A percentile compares a stretch with the other conserved stretches of the same genome.
These are phyloP conservation scores for Apophysomyces sp. DNA, from an alignment of 371 early-diverging fungal genomes.

Conservation along the genomic window DNA sequence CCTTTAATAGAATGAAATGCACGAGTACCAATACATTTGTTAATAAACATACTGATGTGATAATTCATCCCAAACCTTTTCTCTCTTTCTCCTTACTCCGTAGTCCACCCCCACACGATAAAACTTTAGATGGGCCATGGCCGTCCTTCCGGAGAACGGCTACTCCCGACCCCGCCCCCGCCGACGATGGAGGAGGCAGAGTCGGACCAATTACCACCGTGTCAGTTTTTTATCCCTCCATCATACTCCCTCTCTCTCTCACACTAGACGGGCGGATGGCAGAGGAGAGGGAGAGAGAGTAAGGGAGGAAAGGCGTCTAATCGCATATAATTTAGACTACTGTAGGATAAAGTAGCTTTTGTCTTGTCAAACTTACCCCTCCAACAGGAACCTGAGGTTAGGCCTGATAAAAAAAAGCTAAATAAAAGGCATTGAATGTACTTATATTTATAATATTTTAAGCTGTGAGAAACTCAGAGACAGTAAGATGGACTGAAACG, in stretches of 20 bases:
- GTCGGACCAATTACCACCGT: slow-evolving; percentile 1
- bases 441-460: not conserved
- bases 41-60: too few species aligned
- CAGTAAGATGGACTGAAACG: not conserved
- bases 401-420: not conserved
- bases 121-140: not conserved
- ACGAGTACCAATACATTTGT: not conserved
- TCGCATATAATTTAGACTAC: too few species aligned
- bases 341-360: too few species aligned
- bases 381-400: too few species aligned
- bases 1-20: not conserved
- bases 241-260: not conserved
- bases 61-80: too few species aligned
- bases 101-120: too few species aligned
- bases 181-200: slow-evolving; percentile 12
- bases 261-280: not conserved
- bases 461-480: not conserved
- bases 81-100: too few species aligned
- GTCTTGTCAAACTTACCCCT: too few species aligned
- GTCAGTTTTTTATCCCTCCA: not conserved
- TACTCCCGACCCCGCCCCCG: slow-evolving; percentile 5
- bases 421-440: not conserved
- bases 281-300: not conserved
- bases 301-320: not conserved
- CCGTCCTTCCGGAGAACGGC: not conserved